phyloP scores from a whole-genome alignment of 345 rosid genomes.

The Stellera chamaejasme region DNA sequence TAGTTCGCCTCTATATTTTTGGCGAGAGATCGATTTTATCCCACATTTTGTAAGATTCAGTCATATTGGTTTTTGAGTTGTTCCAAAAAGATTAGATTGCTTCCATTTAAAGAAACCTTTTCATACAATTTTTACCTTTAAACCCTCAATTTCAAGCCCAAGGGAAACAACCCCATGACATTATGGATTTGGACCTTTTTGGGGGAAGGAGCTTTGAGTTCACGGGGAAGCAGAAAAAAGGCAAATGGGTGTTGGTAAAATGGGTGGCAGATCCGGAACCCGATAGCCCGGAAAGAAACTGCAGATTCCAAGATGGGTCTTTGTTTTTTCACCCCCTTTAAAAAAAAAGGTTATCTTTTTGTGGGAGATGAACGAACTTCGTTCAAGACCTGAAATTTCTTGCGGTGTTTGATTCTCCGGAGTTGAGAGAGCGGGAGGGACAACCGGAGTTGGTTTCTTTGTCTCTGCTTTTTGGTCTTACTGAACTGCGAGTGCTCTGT shows the following conservation, averaged over 20 bases:
- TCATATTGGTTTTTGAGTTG: too few species aligned
- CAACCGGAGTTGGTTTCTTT: background rate
- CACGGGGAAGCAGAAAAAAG: conserved; percentile 13
- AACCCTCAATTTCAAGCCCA: conserved; percentile 33
- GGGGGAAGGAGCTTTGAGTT: conserved; percentile 1
- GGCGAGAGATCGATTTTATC: too few species aligned
- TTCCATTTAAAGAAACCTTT: too few species aligned
- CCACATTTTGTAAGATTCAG: too few species aligned
- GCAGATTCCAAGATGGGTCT: conserved; percentile 23
- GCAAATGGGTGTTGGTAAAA: conserved; percentile 32
- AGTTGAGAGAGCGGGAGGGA: too few species aligned
- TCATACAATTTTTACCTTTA: too few species aligned
- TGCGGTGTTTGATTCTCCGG: too few species aligned
- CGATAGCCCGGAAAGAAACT: conserved; percentile 34
- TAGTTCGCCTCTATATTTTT: too few species aligned
- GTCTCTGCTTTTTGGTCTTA: background rate
- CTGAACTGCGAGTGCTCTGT: too few species aligned
- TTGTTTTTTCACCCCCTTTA: background rate
- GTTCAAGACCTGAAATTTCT: too few species aligned
- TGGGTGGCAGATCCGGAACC: conserved; percentile 59
- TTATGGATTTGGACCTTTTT: background rate
- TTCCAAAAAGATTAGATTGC: too few species aligned
- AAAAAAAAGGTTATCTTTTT: background rate
- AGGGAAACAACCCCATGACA: conserved; percentile 23
- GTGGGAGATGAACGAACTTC: too few species aligned